Base-by-base conservation (phyloP, 192 early-diverging fungal species). In the Linnemannia hyalina region DNA sequence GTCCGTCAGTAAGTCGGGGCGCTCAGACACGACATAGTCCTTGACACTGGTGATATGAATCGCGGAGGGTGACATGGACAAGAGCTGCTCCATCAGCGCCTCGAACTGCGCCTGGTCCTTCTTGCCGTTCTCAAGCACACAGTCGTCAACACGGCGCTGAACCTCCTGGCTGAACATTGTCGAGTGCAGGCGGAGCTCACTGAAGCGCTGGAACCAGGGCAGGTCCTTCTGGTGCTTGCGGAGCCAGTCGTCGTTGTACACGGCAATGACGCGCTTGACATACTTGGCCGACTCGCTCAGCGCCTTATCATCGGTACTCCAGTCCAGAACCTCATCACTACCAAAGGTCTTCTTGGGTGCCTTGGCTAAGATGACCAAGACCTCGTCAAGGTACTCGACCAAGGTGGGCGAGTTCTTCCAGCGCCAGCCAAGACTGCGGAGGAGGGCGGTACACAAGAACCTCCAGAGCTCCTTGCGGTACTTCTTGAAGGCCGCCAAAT, bases 391-490 rank as follows among this genome's bases (percentile, higher is more conserved):
- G 35, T 78, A 74, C 40, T 10, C 32, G 29, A 86, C 79, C 6
- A 86, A 54, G 18, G 77, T 80, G 1, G 84, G 84, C 4, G 84
- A 86, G 4, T 70, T 29, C 55, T 81, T 81, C 84, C 84, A 86
- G n/a, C 84, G 75, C 78, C 78, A 80, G 15, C 84, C 84, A 32
- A 86, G 44, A 1, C 65, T 40, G 4, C n/a, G 23, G 2, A 63
- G 71, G 22, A 78, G 13, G 1, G 42, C 16, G 10, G 16, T 13
- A 40, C 84, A 86, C 29, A 76, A 26, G 1, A 26, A n/a, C 18
- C 26, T 63, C 78, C 78, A 86, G 18, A 81, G 29, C 22, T 32
- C 4, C 47, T 54, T 60, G 29, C 63, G 75, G 29, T 63, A 44
- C 15, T 23, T 29, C 54, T 69, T 81, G 35, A 86, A 86, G 1